Evolutionary conservation across 192 early-diverging fungal species (phyloP).

Genomic region (Coemansia sp.): DNA sequence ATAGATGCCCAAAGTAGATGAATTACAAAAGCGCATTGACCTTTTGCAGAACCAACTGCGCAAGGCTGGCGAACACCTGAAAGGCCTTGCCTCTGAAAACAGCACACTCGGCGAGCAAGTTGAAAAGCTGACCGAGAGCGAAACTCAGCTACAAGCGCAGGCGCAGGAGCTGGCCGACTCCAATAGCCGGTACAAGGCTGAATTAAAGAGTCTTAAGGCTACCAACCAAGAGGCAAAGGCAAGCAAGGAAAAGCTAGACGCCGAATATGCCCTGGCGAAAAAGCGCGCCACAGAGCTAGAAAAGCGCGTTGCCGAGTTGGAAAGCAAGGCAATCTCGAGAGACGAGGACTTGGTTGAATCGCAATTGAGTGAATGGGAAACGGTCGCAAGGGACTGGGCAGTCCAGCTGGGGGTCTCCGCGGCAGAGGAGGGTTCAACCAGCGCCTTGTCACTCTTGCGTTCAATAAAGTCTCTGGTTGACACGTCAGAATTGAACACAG

Average conservation of each 20-base stretch:
- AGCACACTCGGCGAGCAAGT: constrained; percentile 48
- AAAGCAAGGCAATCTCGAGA: background rate
- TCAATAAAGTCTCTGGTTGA: constrained; percentile 12
- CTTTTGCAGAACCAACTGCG: constrained; percentile 53
- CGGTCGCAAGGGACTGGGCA: constrained; percentile 34
- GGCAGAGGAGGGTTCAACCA: background rate
- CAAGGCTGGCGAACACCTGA: constrained; percentile 56
- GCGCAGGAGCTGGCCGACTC: constrained; percentile 17
- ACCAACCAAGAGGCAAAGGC: constrained; percentile 3
- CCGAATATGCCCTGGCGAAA: constrained; percentile 13
- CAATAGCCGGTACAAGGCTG: constrained; percentile 7
- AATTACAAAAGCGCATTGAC: constrained; percentile 52
- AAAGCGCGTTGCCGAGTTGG: constrained; percentile 27
- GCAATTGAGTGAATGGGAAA: constrained; percentile 38
- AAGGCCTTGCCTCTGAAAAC: constrained; percentile 59
- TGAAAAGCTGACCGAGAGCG: constrained; percentile 41
- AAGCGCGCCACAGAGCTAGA: constrained; percentile 1
- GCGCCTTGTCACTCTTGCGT: constrained; percentile 19
- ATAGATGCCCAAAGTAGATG: constrained; percentile 38
- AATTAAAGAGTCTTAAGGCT: constrained; percentile 17
- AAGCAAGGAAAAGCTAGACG: constrained; percentile 13
- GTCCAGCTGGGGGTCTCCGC: constrained; percentile 20
- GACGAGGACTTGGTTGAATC: background rate
- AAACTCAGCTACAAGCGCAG: constrained; percentile 26
- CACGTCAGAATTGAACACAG: constrained; percentile 1